Evolutionary conservation across 495 filamentous ascomycete genomes (phyloP).

Genomic region (Penicillium arizonense): DNA sequence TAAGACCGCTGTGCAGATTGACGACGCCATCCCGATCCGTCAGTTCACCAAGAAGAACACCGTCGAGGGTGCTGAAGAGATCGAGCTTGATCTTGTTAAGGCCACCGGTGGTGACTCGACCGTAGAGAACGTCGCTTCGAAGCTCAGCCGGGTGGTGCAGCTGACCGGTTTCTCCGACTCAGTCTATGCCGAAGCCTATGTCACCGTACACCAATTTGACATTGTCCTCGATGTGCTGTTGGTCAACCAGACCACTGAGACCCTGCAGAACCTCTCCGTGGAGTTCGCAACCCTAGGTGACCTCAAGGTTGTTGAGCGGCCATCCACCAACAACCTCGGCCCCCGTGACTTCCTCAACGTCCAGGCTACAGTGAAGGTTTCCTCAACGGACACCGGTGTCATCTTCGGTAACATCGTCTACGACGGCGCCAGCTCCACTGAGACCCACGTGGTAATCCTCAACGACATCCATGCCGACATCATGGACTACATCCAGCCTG

Average conservation of each 20-base stretch:
- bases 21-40: slow-evolving; percentile 89
- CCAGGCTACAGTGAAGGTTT: slow-evolving; percentile 98
- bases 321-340: slow-evolving; percentile 90
- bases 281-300: slow-evolving; percentile 98
- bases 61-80: slow-evolving; percentile 79
- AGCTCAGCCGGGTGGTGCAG: slow-evolving; percentile 94
- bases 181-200: slow-evolving; percentile 97
- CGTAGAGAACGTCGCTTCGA: slow-evolving; percentile 84
- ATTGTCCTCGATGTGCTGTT: slow-evolving; percentile 96
- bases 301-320: slow-evolving; percentile 95
- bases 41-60: slow-evolving; percentile 91
- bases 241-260: slow-evolving; percentile 97
- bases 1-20: slow-evolving; percentile 91
- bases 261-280: slow-evolving; percentile 93
- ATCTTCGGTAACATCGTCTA: slow-evolving; percentile 99
- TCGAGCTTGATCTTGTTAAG: slow-evolving; percentile 87
- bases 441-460: slow-evolving; percentile 96
- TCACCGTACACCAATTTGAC: slow-evolving; percentile 98
- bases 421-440: slow-evolving; percentile 90
- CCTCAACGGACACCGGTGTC: slow-evolving; percentile 96
- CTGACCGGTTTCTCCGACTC: slow-evolving; percentile 98
- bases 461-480: slow-evolving; percentile 99
- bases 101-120: slow-evolving; percentile 87
- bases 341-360: slow-evolving; percentile 97
- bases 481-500: slow-evolving; percentile 99